Evolutionary conservation across 2,329 filamentous ascomycete species (phyloP), one percentile per base, ranked within the genome.

Genomic region (Xylariaceae sp.): DNA sequence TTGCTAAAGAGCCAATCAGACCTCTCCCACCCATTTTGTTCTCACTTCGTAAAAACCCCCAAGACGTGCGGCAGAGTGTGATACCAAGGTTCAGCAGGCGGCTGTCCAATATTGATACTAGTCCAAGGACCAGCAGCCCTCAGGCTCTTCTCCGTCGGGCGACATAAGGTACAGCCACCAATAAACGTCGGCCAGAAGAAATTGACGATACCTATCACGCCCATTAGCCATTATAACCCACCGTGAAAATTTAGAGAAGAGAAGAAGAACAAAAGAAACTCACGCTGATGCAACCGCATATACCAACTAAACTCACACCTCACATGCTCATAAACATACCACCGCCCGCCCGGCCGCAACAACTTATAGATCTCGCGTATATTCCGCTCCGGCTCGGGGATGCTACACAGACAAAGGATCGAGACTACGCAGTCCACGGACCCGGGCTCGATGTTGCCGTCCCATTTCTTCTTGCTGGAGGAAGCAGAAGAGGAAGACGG

Each of bases 271-370:
- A 36, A 23, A 2, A 29, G 3, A 34, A 17, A 67, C 76, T 66
- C 55, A 78, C 77, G 64, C 57, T 81, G 77, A 59, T 80, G 80
- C 14, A 66, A 42, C 11, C 56, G 49, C 55, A 80, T 66, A 20
- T 64, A 57, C 55, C 66, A 65, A 8, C 65, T 67, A 4, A 61
- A 54, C 35, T 65, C 64, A 40, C 62, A 63, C 44, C 62, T 59
- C 32, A 85, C 77, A 55, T 85, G 81, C 66, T 85, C 81, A 53
- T 75, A 83, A 1, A 80, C 71, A 49, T 82, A 80, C 79, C 80
- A 83, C 29, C 74, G 66, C 0, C 81, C 81, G 5, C 81, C 81
- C 5, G 76, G 74, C 64, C 80, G 82, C 48, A 85, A 67, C 42
- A 76, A 73, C 23, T 68, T 64, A 59, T 82, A 83, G 22, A 85